Percentiles rank a stretch among this genome's conserved stretches.
These are phyloP conservation scores for Rhodotorula sp. DNA, from an alignment of 1,284 basidiomycete genomes.

Conservation along the genomic window DNA sequence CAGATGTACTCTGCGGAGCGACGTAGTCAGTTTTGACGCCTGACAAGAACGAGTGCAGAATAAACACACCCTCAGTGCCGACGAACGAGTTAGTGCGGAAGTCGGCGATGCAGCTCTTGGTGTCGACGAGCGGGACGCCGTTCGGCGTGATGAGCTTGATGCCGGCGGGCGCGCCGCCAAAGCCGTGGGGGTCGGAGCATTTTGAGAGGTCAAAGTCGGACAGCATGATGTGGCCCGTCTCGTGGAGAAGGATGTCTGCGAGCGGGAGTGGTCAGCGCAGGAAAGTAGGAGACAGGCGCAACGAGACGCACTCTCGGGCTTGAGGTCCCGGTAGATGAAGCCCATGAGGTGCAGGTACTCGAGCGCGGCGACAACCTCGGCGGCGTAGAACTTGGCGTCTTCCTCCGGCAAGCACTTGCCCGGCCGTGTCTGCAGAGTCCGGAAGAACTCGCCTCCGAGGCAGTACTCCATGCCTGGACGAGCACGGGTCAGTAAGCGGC, in stretches of 20 bases:
- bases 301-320: conserved; percentile 86
- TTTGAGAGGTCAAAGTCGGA: conserved; percentile 99
- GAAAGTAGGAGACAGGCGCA: background rate
- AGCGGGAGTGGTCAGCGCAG: background rate
- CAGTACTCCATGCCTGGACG: conserved; percentile 85
- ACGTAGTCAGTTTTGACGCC: background rate
- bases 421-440: conserved; percentile 89
- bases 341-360: conserved; percentile 99
- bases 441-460: conserved; percentile 99
- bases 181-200: conserved; percentile 64
- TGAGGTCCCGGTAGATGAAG: conserved; percentile 98
- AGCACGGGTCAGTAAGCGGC: background rate
- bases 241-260: conserved; percentile 94
- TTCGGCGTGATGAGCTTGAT: conserved; percentile 85
- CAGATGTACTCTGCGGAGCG: conserved; percentile 42
- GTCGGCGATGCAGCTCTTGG: conserved; percentile 93
- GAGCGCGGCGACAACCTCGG: conserved; percentile 95
- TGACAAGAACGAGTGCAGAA: too few relatives aligned
- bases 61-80: conserved; percentile 80
- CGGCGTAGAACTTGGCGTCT: conserved; percentile 95
- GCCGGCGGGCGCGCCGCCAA: conserved; percentile 80
- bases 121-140: conserved; percentile 92
- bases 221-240: conserved; percentile 98
- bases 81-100: conserved; percentile 94
- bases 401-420: conserved; percentile 95